Percentiles rank a stretch among this genome's conserved stretches.
These are phyloP conservation scores for Penicillium goetzii DNA, from an alignment of 495 filamentous ascomycete genomes.

Conservation along the genomic window DNA sequence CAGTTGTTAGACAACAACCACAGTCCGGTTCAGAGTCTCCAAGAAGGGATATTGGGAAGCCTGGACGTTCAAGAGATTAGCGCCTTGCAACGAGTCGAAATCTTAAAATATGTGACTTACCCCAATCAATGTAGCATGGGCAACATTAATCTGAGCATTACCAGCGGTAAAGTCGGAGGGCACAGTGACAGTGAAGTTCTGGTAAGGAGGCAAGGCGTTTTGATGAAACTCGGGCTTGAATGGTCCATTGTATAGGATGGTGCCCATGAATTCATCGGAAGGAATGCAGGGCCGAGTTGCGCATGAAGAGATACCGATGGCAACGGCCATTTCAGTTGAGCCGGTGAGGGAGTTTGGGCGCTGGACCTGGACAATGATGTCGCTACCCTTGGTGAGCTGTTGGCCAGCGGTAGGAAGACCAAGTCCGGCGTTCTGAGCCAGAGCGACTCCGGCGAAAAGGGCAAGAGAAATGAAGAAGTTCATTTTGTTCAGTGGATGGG, in stretches of 20 bases:
- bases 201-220: constrained; percentile 30
- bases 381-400: constrained; percentile 23
- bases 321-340: constrained; percentile 36
- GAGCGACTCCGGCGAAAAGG: constrained; percentile 46
- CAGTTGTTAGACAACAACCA: constrained; percentile 14
- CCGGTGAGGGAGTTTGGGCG: constrained; percentile 40
- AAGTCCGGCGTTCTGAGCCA: constrained; percentile 67
- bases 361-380: constrained; percentile 37
- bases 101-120: constrained; percentile 29
- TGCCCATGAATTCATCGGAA: constrained; percentile 32
- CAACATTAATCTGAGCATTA: constrained; percentile 36
- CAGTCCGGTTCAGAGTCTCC: constrained; percentile 16
- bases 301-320: constrained; percentile 42
- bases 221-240: constrained; percentile 41
- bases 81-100: not conserved
- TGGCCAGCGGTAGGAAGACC: constrained; percentile 57
- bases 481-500: constrained; percentile 24
- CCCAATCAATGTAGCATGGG: constrained; percentile 41
- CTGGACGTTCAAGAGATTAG: constrained; percentile 10
- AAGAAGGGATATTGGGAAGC: constrained; percentile 16
- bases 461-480: constrained; percentile 30
- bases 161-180: constrained; percentile 26
- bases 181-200: constrained; percentile 45
- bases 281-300: constrained; percentile 18
- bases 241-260: constrained; percentile 35